Base-by-base conservation (phyloP, 179 eudicot genomes). In the Sideroxylon spinosum region DNA sequence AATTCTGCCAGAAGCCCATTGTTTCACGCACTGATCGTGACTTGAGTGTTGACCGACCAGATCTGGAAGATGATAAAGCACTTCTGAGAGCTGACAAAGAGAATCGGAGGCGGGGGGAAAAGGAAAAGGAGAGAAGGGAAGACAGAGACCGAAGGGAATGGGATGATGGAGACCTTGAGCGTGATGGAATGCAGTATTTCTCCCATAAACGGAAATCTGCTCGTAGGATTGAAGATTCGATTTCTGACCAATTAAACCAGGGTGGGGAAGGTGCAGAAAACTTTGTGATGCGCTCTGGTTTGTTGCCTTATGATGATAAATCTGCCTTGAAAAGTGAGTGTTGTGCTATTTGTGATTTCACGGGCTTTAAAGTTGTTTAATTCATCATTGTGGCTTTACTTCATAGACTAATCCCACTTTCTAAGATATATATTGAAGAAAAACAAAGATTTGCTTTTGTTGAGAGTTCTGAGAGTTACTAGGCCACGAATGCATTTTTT, bases 151-250 rank as follows among this genome's bases (percentile, higher is more conserved):
- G 60, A 44, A 78, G 68, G 50, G 82, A 86, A 64, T 67, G 73
- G 78, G 87, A 78, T 69, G 94, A 91, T 62, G 84, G 84, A 82
- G 90, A 88, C 71, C 79, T 73, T 75, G 87, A 86, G 76, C 86
- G 83, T 71, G 88, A 81, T 76, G 80, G 71, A 68, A 68, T 73
- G 52, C 87, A 86, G 76, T 84, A 65, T 60, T 67, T 82, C 72
- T 71, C 85, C 19, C 91, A 85, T 55, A 91, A 86, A 82, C 81
- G 80, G 78, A 94, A 90, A 87, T 77, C 87, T 83, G 78, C 85
- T 61, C 78, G 79, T 65, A 84, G 80, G 80, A 89, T 75, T 81
- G 87, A 91, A 71, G 91, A 88, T 48, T 74, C 81, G 78, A 79
- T 78, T 59, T 78, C 83, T 78, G 91, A 90, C 75, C 91, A 80